Evolutionary conservation across 2,329 filamentous ascomycete species (phyloP).

Genomic region (Leptographium lundbergii): DNA sequence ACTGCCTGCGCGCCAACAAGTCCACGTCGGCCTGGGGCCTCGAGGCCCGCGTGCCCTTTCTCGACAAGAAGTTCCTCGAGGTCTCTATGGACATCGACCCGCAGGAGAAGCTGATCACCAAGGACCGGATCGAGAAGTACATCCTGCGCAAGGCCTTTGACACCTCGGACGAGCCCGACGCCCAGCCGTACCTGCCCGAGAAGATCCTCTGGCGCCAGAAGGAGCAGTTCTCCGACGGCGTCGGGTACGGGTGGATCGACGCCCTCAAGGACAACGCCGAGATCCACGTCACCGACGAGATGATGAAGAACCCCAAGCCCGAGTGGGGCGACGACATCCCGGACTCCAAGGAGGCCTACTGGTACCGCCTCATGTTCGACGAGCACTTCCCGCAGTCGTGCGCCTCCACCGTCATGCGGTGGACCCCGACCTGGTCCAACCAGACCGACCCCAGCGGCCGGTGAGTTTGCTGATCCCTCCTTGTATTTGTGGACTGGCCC

Average conservation of each 20-base stretch:
- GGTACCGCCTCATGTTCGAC: conserved; percentile 98
- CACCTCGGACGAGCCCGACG: conserved; percentile 70
- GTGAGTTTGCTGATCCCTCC: conserved; percentile 31
- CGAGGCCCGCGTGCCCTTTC: conserved; percentile 92
- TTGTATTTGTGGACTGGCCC: conserved; percentile 3
- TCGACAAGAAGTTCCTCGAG: conserved; percentile 91
- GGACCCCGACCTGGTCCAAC: conserved; percentile 95
- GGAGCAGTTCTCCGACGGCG: conserved; percentile 98
- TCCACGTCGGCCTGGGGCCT: conserved; percentile 96
- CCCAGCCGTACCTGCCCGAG: conserved; percentile 81
- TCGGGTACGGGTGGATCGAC: conserved; percentile 98
- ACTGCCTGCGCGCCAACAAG: conserved; percentile 97
- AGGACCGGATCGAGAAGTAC: conserved; percentile 89
- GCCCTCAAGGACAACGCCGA: conserved; percentile 91
- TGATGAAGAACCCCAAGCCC: conserved; percentile 95
- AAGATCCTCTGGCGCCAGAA: conserved; percentile 97
- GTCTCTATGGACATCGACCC: conserved; percentile 89
- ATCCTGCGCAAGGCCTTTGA: conserved; percentile 97
- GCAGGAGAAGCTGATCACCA: conserved; percentile 87
- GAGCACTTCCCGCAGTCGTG: conserved; percentile 93
- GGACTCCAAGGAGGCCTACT: conserved; percentile 96
- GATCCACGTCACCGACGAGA: conserved; percentile 81
- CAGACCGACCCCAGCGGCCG: conserved; percentile 91
- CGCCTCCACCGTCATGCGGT: conserved; percentile 86
- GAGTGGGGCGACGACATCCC: conserved; percentile 92